A percentile compares a stretch with the other conserved stretches of the same genome.
Evolutionary conservation across 1,139 yeast genomes (phyloP).

Genomic region (Candida labiduridarum): DNA sequence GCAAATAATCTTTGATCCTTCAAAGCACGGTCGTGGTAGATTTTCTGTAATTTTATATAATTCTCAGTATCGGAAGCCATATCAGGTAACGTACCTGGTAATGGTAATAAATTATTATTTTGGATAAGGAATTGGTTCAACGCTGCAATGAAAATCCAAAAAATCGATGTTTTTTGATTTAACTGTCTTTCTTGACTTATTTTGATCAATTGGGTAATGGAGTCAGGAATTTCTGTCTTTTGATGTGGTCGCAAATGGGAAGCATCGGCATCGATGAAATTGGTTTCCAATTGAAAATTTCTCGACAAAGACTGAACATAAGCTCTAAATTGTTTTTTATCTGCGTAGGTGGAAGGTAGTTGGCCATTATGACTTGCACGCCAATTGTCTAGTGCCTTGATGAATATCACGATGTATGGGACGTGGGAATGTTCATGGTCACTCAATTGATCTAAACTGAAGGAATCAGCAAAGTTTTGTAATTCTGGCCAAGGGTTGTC

Average conservation of each 20-base stretch:
- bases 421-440: constrained; percentile 64
- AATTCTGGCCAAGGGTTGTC: constrained; percentile 79
- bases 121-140: constrained; percentile 50
- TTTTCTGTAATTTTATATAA: constrained; percentile 58
- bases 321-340: constrained; percentile 47
- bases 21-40: constrained; percentile 61
- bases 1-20: constrained; percentile 50
- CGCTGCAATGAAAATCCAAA: constrained; percentile 67
- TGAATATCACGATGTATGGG: constrained; percentile 71
- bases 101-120: constrained; percentile 55
- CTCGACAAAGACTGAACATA: constrained; percentile 39
- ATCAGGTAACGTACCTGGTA: constrained; percentile 80
- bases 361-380: constrained; percentile 27
- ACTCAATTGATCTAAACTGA: constrained; percentile 49
- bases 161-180: constrained; percentile 30
- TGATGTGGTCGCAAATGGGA: constrained; percentile 56
- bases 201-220: constrained; percentile 36
- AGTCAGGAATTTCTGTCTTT: constrained; percentile 41
- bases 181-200: constrained; percentile 20
- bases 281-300: constrained; percentile 49
- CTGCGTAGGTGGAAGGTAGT: constrained; percentile 47
- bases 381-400: constrained; percentile 58
- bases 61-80: constrained; percentile 79
- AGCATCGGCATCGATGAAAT: constrained; percentile 71
- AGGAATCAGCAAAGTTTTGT: constrained; percentile 49